These are phyloP conservation scores for Russula earlei DNA, from an alignment of 768 basidiomycete species.

Conservation along the genomic window DNA sequence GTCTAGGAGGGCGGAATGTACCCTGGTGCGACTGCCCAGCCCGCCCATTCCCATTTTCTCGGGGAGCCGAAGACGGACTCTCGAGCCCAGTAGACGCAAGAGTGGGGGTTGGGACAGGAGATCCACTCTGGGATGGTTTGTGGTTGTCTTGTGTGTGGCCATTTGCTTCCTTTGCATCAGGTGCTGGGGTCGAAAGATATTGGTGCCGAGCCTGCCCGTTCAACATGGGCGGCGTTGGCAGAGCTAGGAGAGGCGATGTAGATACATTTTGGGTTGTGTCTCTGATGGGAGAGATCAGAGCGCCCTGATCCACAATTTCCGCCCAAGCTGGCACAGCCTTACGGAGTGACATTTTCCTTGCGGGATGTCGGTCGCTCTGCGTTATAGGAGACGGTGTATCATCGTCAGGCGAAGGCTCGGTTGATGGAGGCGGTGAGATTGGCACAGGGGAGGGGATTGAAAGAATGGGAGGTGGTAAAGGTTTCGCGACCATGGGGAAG, in stretches of 20 bases:
- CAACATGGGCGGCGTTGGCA: neutral
- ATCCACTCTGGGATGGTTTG: neutral
- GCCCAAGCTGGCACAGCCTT: constrained; percentile 27
- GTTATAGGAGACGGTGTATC: constrained; percentile 4
- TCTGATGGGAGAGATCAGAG: neutral
- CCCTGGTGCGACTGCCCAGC: neutral
- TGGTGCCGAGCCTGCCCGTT: neutral
- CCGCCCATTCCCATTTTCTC: constrained; percentile 3
- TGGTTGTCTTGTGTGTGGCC: neutral
- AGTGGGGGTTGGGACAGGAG: neutral
- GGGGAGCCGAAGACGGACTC: neutral
- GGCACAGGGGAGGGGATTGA: neutral
- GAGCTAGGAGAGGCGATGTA: neutral
- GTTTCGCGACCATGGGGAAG: constrained; percentile 10
- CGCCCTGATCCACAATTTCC: constrained; percentile 12
- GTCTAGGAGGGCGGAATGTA: neutral
- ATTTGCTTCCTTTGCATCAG: neutral
- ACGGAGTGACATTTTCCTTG: constrained; percentile 26
- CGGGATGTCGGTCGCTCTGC: constrained; percentile 17
- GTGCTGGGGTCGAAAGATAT: neutral
- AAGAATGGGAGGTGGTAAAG: constrained; percentile 13
- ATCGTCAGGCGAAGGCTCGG: constrained; percentile 10
- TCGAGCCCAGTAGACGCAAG: neutral
- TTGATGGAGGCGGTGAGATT: constrained; percentile 18
- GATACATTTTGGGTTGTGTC: neutral